Base-by-base conservation (phyloP, 768 basidiomycete genomes). In the Pleurotus cornucopiae region DNA sequence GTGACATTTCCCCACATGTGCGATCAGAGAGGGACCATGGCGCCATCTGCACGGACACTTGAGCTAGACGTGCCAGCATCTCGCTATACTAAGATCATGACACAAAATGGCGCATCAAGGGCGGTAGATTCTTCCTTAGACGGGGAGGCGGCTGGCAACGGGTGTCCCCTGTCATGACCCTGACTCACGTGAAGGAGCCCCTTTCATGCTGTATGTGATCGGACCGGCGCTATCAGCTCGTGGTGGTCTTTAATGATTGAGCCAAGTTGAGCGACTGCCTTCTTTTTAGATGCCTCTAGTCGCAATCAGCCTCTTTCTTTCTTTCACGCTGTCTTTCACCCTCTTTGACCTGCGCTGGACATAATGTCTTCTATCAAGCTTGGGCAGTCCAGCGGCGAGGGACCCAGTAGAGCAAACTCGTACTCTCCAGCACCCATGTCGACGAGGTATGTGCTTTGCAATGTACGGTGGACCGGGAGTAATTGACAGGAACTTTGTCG, bases 161-260 rank as follows among this genome's bases (percentile, higher is more conserved):
- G 5, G 20, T 12, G 26, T 20, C 48, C 34, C 34, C 48, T 49
- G 48, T 34, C 25, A 18, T 25, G 16, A 2, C 21, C n/a, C 46
- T 47, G 46, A 26, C 7, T 11, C 25, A 20, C 25, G 26, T 49
- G 48, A 49, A 34, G 30, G 7, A 1, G 48, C 16, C 48, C 48
- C 48, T 37, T 14, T 30, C 38, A 14, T 16, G 26, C 6, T 34
- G 14, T 26, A 21, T 14, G 16, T 30, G 13, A 44, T 51, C 49
- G 49, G 49, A 62, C 73, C 76, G 79, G 71, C 79, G 82, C 78
- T 80, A 81, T 78, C 76, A 79, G 76, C 60, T 58, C 57, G 60
- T 58, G 52, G 60, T 52, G 52, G 60, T 52, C 59, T 54, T 59
- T 57, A 34, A 46, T 34, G 30, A 34, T 34, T 11, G 30, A 34